These are phyloP conservation scores for Cryomyces antarcticus DNA, from an alignment of 495 filamentous ascomycete species.

Conservation along the genomic window DNA sequence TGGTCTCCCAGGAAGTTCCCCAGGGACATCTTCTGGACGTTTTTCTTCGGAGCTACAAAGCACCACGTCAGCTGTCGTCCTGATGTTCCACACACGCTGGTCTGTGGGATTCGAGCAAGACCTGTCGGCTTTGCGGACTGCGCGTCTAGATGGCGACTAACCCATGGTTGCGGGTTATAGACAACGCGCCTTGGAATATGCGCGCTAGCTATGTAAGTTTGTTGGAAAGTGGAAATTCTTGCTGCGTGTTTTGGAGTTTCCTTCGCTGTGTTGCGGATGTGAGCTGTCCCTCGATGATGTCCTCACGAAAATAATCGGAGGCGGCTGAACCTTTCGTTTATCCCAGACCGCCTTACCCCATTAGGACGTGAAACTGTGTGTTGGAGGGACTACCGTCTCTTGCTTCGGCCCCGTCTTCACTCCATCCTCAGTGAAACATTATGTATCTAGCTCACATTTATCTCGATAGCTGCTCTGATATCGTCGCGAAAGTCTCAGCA, in stretches of 20 bases:
- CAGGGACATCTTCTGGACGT: constrained; percentile 83
- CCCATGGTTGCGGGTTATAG: constrained; percentile 21
- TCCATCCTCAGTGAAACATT: too few relatives aligned
- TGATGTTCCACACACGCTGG: too few relatives aligned
- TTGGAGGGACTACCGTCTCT: constrained; percentile 2
- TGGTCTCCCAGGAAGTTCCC: constrained; percentile 76
- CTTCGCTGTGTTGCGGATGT: neutral
- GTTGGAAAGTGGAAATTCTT: neutral
- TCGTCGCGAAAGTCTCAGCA: too few relatives aligned
- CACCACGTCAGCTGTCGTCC: too few relatives aligned
- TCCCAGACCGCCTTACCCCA: too few relatives aligned
- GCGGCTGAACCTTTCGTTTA: neutral
- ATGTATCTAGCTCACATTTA: too few relatives aligned
- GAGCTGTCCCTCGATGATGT: neutral
- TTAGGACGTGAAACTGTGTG: neutral
- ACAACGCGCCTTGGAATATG: constrained; percentile 11
- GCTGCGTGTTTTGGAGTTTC: neutral
- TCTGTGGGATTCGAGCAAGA: neutral
- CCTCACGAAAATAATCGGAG: neutral
- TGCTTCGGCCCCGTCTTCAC: too few relatives aligned
- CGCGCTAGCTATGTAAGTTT: constrained; percentile 8
- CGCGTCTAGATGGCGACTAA: constrained; percentile 12
- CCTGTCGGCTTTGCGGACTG: neutral
- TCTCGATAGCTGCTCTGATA: too few relatives aligned
- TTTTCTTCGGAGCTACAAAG: constrained; percentile 64